phyloP scores from a whole-genome alignment of 2,329 filamentous ascomycete genomes.

The Trichoderma citrinoviride region DNA sequence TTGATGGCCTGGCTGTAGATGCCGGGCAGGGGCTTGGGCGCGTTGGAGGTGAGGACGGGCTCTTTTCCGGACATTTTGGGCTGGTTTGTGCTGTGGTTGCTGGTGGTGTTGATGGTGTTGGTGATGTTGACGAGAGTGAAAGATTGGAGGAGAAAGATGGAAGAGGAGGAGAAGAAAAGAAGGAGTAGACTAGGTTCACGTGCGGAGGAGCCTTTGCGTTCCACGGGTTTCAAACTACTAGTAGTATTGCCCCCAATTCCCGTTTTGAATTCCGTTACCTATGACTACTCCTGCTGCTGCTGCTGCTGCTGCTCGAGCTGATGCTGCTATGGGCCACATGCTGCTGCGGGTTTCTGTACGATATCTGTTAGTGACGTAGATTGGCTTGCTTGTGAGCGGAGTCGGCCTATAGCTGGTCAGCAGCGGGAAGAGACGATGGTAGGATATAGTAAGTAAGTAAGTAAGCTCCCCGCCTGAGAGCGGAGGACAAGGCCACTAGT shows the following conservation, averaged over 20 bases:
- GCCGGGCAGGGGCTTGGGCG: slow-evolving; percentile 40
- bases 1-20: slow-evolving; percentile 58
- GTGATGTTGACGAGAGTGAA: neutral
- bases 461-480: no score
- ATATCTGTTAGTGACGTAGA: no score
- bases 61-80: slow-evolving; percentile 36
- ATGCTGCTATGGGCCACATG: neutral
- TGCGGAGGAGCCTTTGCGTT: slow-evolving; percentile 6
- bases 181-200: neutral
- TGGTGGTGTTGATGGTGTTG: neutral
- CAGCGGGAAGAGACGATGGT: no score
- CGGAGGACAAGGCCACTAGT: no score
- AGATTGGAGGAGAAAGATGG: neutral
- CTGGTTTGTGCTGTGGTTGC: no score
- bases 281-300: neutral
- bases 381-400: no score
- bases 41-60: slow-evolving; percentile 41
- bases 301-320: neutral
- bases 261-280: neutral
- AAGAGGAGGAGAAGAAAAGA: neutral
- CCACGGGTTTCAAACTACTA: neutral
- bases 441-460: no score
- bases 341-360: no score
- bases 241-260: neutral
- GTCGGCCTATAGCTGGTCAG: no score